A percentile compares a stretch with the other conserved stretches of the same genome.
phyloP scores from a whole-genome alignment of 768 basidiomycete genomes.

The Mycena filopes region DNA sequence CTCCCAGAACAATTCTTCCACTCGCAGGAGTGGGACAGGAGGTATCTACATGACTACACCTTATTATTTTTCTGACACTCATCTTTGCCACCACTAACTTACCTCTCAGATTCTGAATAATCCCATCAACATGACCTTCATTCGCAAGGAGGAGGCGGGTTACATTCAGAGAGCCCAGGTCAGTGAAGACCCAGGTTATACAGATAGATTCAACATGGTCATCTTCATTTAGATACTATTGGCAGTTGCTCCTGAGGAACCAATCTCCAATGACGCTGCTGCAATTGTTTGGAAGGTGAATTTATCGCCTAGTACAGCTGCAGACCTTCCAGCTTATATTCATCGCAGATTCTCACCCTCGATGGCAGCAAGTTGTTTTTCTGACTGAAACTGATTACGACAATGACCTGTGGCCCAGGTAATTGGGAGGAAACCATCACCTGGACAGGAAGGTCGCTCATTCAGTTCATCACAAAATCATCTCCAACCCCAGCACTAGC shows the following conservation, averaged over 20 bases:
- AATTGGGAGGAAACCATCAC: background rate
- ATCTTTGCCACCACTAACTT: background rate
- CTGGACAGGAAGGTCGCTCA: slow-evolving; percentile 2
- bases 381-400: background rate
- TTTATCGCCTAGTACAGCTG: background rate
- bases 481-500: background rate
- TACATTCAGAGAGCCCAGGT: background rate
- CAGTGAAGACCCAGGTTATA: background rate
- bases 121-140: slow-evolving; percentile 5
- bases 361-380: background rate
- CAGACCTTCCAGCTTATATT: background rate
- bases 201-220: background rate
- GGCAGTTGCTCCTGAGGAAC: background rate
- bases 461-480: background rate
- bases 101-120: background rate
- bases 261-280: background rate
- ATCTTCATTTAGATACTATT: slow-evolving; percentile 7
- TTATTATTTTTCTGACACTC: too few relatives aligned
- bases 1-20: too few relatives aligned
- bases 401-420: background rate
- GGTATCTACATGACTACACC: background rate
- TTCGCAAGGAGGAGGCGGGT: background rate
- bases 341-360: background rate
- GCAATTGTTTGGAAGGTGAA: slow-evolving; percentile 5
- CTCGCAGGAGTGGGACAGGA: too few relatives aligned